Conservation (phyloP, 768 basidiomycete genomes). For the Suillus subluteus region DNA sequence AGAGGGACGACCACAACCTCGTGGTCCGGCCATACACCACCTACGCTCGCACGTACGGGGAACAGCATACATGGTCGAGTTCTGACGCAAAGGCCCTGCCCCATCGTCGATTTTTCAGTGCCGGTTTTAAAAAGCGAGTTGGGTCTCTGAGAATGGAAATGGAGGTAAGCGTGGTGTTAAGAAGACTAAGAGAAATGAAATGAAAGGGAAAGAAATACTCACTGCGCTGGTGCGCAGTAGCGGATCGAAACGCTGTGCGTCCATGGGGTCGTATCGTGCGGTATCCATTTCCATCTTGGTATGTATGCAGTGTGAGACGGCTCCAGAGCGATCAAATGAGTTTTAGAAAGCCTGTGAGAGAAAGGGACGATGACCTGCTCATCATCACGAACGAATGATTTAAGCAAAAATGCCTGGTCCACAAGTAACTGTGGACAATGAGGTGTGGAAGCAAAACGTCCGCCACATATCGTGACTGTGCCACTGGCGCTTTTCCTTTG, state of each 20-base stretch:
- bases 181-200: constrained; percentile 15
- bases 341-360: not conserved
- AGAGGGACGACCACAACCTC: constrained; percentile 37
- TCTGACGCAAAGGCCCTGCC: constrained; percentile 27
- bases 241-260: constrained; percentile 38
- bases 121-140: constrained; percentile 17
- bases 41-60: constrained; percentile 22
- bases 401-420: not conserved
- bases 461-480: not conserved
- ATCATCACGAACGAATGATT: not conserved
- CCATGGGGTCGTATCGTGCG: constrained; percentile 33
- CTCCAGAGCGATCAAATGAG: not conserved
- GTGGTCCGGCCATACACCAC: constrained; percentile 39
- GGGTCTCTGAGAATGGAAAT: constrained; percentile 22
- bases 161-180: constrained; percentile 25
- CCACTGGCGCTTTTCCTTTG: not conserved
- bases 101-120: constrained; percentile 27
- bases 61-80: not conserved
- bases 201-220: constrained; percentile 17
- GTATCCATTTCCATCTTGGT: constrained; percentile 4
- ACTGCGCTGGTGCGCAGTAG: constrained; percentile 25
- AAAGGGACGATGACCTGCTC: not conserved
- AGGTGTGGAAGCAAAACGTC: not conserved
- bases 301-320: not conserved
- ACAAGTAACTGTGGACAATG: not conserved